A percentile compares a stretch with the other conserved stretches of the same genome.
These are phyloP conservation scores for Pythium chondricola DNA, from an alignment of 352 stramenopile genomes.

Conservation along the genomic window DNA sequence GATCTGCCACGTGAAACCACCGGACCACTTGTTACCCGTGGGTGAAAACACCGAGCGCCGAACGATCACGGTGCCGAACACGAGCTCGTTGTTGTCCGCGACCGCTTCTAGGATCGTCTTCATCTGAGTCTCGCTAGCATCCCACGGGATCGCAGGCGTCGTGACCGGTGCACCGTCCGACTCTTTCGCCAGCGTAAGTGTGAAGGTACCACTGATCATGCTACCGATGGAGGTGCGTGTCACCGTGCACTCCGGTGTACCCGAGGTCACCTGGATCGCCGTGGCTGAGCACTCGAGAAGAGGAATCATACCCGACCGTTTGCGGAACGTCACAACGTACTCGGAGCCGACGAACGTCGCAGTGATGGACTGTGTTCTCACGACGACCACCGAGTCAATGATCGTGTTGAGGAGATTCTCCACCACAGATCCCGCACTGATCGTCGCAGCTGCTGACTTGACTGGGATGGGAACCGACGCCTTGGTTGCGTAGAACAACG, in stretches of 20 bases:
- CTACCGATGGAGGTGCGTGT: constrained; percentile 39
- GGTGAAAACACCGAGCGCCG: constrained; percentile 75
- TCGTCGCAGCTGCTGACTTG: constrained; percentile 32
- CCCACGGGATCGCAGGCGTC: constrained; percentile 55
- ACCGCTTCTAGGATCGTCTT: constrained; percentile 49
- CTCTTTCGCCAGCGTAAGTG: constrained; percentile 39
- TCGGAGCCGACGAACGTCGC: constrained; percentile 42
- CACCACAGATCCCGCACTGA: constrained; percentile 31
- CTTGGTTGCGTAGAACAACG: constrained; percentile 58
- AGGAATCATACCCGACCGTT: constrained; percentile 52
- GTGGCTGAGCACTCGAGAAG: constrained; percentile 36
- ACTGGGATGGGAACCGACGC: constrained; percentile 28
- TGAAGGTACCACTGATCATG: constrained; percentile 65
- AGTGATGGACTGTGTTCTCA: constrained; percentile 28
- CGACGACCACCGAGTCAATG: constrained; percentile 48
- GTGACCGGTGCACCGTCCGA: constrained; percentile 17
- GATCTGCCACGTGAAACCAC: constrained; percentile 92
- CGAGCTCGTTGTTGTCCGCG: constrained; percentile 28
- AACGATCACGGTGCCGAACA: constrained; percentile 87
- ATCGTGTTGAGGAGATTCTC: constrained; percentile 39
- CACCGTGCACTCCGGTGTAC: constrained; percentile 26
- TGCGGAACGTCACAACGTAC: constrained; percentile 61
- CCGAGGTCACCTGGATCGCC: constrained; percentile 25
- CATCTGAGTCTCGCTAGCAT: constrained; percentile 58
- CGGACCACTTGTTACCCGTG: constrained; percentile 86